Percentiles rank a stretch among this genome's conserved stretches.
Conservation (phyloP, 805 yeast genomes). For the Candida morakotiae region DNA sequence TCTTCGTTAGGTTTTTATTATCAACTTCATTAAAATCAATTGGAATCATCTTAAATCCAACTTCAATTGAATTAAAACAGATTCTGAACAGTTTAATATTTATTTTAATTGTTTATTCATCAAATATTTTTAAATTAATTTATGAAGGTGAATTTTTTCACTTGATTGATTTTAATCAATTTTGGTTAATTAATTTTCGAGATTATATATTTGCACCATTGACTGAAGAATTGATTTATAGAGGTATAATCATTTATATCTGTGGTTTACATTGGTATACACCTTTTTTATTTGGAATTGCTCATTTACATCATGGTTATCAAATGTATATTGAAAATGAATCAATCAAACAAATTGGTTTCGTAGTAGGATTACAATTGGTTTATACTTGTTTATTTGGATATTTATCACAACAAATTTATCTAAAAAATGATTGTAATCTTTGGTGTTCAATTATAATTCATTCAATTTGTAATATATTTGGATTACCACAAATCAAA, state of each 20-base stretch:
- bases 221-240: conserved; percentile 72
- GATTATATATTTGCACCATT: conserved; percentile 68
- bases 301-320: conserved; percentile 74
- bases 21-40: conserved; percentile 11
- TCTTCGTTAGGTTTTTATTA: neutral
- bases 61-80: conserved; percentile 13
- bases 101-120: conserved; percentile 40
- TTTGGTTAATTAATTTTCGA: conserved; percentile 27
- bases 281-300: conserved; percentile 70
- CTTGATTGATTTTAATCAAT: conserved; percentile 1
- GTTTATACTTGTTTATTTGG: conserved; percentile 72
- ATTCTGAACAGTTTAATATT: conserved; percentile 10
- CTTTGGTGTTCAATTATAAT: conserved; percentile 55
- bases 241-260: conserved; percentile 41
- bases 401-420: conserved; percentile 53
- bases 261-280: conserved; percentile 23
- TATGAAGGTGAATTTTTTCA: neutral
- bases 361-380: conserved; percentile 49
- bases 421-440: conserved; percentile 43
- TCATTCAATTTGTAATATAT: conserved; percentile 65
- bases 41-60: conserved; percentile 40
- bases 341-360: conserved; percentile 24
- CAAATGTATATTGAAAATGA: conserved; percentile 33
- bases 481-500: conserved; percentile 57
- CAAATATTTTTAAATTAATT: conserved; percentile 42